phyloP scores from a whole-genome alignment of 2,329 filamentous ascomycete species.

The Talaromyces sp. region DNA sequence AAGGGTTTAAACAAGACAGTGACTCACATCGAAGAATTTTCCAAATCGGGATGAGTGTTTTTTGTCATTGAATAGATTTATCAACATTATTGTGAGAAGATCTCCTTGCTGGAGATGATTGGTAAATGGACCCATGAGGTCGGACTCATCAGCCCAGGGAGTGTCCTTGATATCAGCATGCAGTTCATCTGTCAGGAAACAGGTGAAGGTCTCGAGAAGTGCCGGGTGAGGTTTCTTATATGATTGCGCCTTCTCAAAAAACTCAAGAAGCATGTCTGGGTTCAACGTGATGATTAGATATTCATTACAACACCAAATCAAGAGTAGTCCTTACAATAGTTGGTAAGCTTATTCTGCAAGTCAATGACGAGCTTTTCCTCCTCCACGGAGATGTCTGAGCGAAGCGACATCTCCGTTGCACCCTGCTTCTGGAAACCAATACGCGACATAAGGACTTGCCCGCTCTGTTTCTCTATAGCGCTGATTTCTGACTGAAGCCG shows the following conservation, averaged over 20 bases:
- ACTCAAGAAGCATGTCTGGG: neutral
- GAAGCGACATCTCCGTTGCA: neutral
- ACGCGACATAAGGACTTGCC: neutral
- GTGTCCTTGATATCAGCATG: neutral
- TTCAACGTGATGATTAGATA: neutral
- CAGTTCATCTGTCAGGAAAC: neutral
- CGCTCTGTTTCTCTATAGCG: neutral
- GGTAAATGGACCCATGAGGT: neutral
- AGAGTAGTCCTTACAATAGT: neutral
- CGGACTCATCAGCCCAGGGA: neutral
- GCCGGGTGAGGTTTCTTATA: neutral
- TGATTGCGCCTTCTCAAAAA: constrained; percentile 1
- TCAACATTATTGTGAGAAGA: neutral
- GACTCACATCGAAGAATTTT: neutral
- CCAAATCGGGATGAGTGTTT: neutral
- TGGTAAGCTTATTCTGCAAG: neutral
- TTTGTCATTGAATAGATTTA: neutral
- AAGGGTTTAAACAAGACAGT: neutral
- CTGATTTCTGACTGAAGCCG: neutral
- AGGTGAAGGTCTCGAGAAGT: neutral
- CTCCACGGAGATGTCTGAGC: neutral
- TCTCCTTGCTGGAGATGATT: neutral
- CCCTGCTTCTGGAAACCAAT: neutral
- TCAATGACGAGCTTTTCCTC: neutral
- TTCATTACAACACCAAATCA: neutral